Evolutionary conservation across 2,329 filamentous ascomycete genomes (phyloP).

Genomic region (Clonostachys sp.): DNA sequence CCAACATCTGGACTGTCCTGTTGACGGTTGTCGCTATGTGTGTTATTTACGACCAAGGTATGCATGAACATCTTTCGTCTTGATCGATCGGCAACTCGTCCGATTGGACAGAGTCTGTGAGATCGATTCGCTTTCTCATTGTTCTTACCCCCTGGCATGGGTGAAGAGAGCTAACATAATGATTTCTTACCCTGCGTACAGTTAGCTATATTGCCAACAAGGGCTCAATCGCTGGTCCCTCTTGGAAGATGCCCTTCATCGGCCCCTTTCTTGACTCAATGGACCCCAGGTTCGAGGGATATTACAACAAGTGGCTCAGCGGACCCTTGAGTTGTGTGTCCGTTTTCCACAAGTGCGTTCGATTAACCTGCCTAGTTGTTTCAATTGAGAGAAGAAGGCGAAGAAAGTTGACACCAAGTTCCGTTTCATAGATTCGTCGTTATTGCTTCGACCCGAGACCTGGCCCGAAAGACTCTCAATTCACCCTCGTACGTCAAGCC

Average conservation of each 20-base stretch:
- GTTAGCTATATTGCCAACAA: conserved; percentile 73
- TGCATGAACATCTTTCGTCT: conserved; percentile 25
- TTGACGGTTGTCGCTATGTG: conserved; percentile 67
- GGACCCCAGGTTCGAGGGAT: conserved; percentile 86
- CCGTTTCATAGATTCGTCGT: conserved; percentile 73
- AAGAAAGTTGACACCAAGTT: not conserved
- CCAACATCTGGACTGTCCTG: conserved; percentile 57
- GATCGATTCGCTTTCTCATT: too few relatives aligned
- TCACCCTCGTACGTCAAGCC: conserved; percentile 89
- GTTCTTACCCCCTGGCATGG: too few relatives aligned
- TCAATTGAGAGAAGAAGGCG: not conserved
- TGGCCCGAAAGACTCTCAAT: conserved; percentile 96
- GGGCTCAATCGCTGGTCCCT: conserved; percentile 69
- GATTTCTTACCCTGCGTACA: conserved; percentile 25
- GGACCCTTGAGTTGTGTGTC: conserved; percentile 94
- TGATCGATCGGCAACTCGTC: not conserved
- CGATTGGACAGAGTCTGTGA: too few relatives aligned
- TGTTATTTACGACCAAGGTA: conserved; percentile 87
- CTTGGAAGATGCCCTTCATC: conserved; percentile 79
- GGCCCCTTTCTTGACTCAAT: conserved; percentile 94
- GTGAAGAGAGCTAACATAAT: conserved; percentile 7
- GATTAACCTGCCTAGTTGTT: not conserved
- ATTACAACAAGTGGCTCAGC: conserved; percentile 88
- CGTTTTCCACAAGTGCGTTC: conserved; percentile 91
- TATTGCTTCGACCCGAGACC: conserved; percentile 89